These are phyloP conservation scores for Boeremia lycopersici DNA, from an alignment of 2,329 filamentous ascomycete genomes.

Conservation along the genomic window DNA sequence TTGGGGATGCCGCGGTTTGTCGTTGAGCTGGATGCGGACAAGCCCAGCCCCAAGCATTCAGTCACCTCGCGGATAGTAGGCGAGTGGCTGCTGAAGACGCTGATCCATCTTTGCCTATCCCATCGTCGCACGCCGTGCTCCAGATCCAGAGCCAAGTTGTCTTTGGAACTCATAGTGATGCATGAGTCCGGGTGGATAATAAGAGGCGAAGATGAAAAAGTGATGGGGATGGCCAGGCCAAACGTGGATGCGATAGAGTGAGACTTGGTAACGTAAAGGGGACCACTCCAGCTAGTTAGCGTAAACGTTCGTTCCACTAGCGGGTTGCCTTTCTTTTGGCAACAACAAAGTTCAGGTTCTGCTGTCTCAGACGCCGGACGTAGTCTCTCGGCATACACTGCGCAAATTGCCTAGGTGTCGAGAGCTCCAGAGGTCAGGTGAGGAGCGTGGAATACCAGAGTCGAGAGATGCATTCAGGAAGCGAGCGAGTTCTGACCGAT, in stretches of 20 bases:
- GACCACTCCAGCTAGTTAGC: constrained; percentile 28
- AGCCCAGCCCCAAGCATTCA: constrained; percentile 43
- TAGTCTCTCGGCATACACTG: constrained; percentile 10
- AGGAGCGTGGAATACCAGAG: constrained; percentile 23
- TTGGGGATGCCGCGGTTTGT: constrained; percentile 48
- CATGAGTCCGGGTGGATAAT: constrained; percentile 22
- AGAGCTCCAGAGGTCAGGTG: constrained; percentile 3
- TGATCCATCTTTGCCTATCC: constrained; percentile 44
- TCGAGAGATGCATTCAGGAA: constrained; percentile 16
- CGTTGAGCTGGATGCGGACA: constrained; percentile 43
- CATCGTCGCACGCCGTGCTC: constrained; percentile 42
- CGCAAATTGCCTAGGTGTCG: neutral
- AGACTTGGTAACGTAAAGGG: constrained; percentile 38
- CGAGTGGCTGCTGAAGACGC: constrained; percentile 46
- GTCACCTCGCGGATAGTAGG: constrained; percentile 48
- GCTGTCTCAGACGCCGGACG: constrained; percentile 33
- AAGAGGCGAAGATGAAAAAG: constrained; percentile 16
- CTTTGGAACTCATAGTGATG: constrained; percentile 41
- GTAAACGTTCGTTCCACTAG: constrained; percentile 19
- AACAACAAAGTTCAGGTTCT: constrained; percentile 26
- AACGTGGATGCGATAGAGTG: constrained; percentile 28
- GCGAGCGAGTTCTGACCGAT: constrained; percentile 26
- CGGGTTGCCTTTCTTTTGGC: constrained; percentile 31
- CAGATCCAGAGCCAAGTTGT: constrained; percentile 38
- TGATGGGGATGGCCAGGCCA: constrained; percentile 30